Evolutionary conservation across 305 asterid genomes (phyloP), one percentile per base, ranked within the genome.

Genomic region (Fraxinus greggii): DNA sequence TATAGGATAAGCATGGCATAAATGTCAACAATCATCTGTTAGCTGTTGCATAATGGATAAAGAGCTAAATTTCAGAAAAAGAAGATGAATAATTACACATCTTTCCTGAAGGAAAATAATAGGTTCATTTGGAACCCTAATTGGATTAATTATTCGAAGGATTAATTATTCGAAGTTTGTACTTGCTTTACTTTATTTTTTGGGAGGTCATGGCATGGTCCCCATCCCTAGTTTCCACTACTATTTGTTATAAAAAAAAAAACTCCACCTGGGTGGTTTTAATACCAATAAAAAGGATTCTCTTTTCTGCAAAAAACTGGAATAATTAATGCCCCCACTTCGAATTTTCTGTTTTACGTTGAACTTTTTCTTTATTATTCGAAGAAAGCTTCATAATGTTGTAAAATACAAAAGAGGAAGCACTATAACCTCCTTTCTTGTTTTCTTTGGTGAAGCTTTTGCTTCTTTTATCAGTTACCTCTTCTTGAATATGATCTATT

Each of bases 401-500:
- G 32, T 75, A 51, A 65, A 32, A 19, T 76, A 40, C 40, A 40
- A 29, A 29, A 65, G 7, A 4, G 40, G 75, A 69, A 28, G 35
- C 36, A 29, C 75, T 15, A 13, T 29, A 13, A 29, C 19, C 3
- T 29, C 21, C 12, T 13, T 13, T 12, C 65, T 17, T 17, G 5
- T 42, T 26, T 31, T 74, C 29, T 74, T 24, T 69, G 33, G 36
- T 48, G 56, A 56, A 26, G 69, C 70, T 42, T 63, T 45, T 6
- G 63, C 13, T 24, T 24, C 12, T 40, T 10, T 76, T 29, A 32
- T 45, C 8, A 0, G 9, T 12, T 42, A 3, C 3, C 21, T 28
- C 29, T 76, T n/a, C 61, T 76, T 15, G 81, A 45, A 63, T 65
- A 4, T 81, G 74, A 80, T 79, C 70, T 78, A 78, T 40, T 76